These are phyloP conservation scores for Blumeria hordei DNA, from an alignment of 2,329 filamentous ascomycete species.

Conservation along the genomic window DNA sequence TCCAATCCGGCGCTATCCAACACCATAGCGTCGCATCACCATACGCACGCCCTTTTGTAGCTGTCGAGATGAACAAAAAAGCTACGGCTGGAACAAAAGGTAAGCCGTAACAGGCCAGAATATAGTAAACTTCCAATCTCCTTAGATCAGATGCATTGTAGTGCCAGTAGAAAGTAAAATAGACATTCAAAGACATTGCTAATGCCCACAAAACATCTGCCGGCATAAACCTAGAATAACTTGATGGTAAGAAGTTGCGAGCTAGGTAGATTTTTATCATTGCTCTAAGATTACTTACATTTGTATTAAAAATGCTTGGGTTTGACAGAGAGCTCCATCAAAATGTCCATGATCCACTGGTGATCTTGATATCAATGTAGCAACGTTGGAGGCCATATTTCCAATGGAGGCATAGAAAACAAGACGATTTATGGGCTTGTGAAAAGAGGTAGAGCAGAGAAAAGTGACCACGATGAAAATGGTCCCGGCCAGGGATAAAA, in stretches of 20 bases:
- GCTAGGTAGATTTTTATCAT: background rate
- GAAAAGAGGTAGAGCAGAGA: background rate
- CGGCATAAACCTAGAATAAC: slow-evolving; percentile 40
- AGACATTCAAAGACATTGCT: slow-evolving; percentile 66
- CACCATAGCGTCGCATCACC: slow-evolving; percentile 62
- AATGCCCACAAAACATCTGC: slow-evolving; percentile 56
- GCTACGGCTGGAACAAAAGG: slow-evolving; percentile 43
- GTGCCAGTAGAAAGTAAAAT: slow-evolving; percentile 55
- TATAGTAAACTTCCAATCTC: slow-evolving; percentile 45
- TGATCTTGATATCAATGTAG: slow-evolving; percentile 4
- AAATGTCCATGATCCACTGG: background rate
- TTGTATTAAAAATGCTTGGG: slow-evolving; percentile 61
- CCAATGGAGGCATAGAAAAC: slow-evolving; percentile 2
- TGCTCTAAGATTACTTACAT: slow-evolving; percentile 29
- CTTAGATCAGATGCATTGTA: slow-evolving; percentile 41
- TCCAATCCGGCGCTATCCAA: slow-evolving; percentile 45
- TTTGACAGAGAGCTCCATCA: slow-evolving; percentile 25
- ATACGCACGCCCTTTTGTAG: slow-evolving; percentile 34
- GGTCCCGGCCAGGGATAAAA: slow-evolving; percentile 1
- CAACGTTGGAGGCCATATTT: slow-evolving; percentile 1
- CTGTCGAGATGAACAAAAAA: slow-evolving; percentile 38
- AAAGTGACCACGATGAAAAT: slow-evolving; percentile 2
- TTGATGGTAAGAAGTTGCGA: background rate
- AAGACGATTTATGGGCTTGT: slow-evolving; percentile 2
- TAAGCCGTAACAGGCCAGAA: slow-evolving; percentile 45